phyloP scores from a whole-genome alignment of 257 asterid genomes.

The Solanum habrochaites region DNA sequence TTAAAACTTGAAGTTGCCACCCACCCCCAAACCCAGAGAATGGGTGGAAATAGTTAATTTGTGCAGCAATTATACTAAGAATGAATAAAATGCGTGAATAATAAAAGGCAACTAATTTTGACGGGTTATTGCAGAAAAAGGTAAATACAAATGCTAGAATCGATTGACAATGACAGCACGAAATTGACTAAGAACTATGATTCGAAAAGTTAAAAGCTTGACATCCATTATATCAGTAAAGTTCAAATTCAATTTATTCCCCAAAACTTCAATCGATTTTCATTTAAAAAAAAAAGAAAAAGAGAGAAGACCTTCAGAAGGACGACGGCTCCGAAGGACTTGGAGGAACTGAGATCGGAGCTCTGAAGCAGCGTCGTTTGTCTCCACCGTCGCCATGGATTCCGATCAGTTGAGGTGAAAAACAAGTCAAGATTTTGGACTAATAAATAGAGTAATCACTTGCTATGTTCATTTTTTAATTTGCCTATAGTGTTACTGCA shows the following conservation, averaged over 20 bases:
- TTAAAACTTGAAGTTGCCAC: not conserved
- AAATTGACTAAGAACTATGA: not conserved
- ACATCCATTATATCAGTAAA: not conserved
- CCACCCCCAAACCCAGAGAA: not conserved
- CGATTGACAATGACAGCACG: not conserved
- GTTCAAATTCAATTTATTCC: not conserved
- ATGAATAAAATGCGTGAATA: not conserved
- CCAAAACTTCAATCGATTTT: not conserved
- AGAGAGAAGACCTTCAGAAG: constrained; percentile 30
- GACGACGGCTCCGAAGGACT: constrained; percentile 49
- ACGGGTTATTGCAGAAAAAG: not conserved
- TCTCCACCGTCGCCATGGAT: not conserved
- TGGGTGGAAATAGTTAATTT: not conserved
- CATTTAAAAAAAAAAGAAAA: not conserved
- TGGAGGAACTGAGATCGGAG: constrained; percentile 47
- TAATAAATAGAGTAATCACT: not conserved
- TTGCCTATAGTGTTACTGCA: not conserved
- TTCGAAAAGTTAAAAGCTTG: not conserved
- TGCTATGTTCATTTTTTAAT: not conserved
- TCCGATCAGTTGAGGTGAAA: not conserved
- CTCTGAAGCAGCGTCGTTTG: constrained; percentile 7
- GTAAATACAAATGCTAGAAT: not conserved
- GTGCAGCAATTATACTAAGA: not conserved
- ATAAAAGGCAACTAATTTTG: not conserved
- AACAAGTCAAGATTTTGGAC: not conserved